Conservation (phyloP, 2,329 filamentous ascomycete species). For the Chaetomiaceae sp. region DNA sequence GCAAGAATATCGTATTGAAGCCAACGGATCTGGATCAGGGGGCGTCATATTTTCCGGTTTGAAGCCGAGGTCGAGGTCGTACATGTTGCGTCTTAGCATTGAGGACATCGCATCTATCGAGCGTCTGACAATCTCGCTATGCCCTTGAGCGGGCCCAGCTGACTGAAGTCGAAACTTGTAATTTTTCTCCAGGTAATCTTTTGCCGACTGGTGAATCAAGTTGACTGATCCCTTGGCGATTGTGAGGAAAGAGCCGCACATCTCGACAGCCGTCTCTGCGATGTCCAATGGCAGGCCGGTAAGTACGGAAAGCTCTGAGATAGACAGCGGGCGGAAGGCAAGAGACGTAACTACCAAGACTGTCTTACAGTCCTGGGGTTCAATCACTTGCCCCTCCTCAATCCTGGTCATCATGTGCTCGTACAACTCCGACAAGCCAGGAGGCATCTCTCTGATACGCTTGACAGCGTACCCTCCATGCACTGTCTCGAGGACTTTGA, state of each 20-base stretch:
- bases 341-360: constrained; percentile 17
- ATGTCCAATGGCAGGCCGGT: constrained; percentile 15
- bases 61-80: constrained; percentile 20
- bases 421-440: constrained; percentile 27
- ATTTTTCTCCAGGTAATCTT: constrained; percentile 28
- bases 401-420: constrained; percentile 26
- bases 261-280: constrained; percentile 20
- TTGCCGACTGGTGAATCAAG: constrained; percentile 32
- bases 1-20: constrained; percentile 19
- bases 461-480: constrained; percentile 18
- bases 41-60: constrained; percentile 13
- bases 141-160: constrained; percentile 10
- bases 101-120: constrained; percentile 17
- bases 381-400: constrained; percentile 4
- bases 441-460: constrained; percentile 22
- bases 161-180: constrained; percentile 8
- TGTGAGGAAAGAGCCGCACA: constrained; percentile 34
- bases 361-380: constrained; percentile 20
- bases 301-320: constrained; percentile 22
- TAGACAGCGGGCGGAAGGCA: constrained; percentile 23
- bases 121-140: constrained; percentile 15
- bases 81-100: constrained; percentile 18
- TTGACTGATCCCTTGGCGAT: constrained; percentile 25
- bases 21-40: constrained; percentile 18
- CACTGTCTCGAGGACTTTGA: constrained; percentile 27